A percentile compares a stretch with the other conserved stretches of the same genome.
phyloP scores from a whole-genome alignment of 805 yeast genomes.

The Sugiyamaella boreocaroliniensis region DNA sequence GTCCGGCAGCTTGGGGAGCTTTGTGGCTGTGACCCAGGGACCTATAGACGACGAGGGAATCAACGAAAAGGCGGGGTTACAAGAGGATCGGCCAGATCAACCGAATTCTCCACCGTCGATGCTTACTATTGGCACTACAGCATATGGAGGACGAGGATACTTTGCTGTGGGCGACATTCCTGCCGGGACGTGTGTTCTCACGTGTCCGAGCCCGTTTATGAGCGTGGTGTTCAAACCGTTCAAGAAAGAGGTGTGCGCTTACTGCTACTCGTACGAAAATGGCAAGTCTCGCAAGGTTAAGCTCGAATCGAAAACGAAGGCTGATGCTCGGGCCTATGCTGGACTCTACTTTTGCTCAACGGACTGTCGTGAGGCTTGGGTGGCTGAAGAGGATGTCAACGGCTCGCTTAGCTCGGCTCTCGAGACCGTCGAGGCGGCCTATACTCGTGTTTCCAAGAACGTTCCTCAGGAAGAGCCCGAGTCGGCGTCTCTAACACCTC shows the following conservation, averaged over 20 bases:
- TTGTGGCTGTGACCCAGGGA: background rate
- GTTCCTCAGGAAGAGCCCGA: slow-evolving; percentile 6
- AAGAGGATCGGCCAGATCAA: background rate
- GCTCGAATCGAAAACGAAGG: slow-evolving; percentile 18
- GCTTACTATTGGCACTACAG: slow-evolving; percentile 27
- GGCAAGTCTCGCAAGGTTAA: slow-evolving; percentile 44
- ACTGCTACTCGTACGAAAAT: slow-evolving; percentile 44
- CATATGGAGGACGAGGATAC: slow-evolving; percentile 59
- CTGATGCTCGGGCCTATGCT: slow-evolving; percentile 28
- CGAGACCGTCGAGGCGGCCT: slow-evolving; percentile 35
- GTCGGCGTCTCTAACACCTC: slow-evolving; percentile 5
- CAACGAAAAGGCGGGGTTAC: too few species aligned
- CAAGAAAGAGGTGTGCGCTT: slow-evolving; percentile 55
- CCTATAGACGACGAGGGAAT: background rate
- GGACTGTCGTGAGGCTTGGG: slow-evolving; percentile 38
- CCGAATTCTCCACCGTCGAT: background rate
- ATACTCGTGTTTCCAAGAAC: slow-evolving; percentile 1
- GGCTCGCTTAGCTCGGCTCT: slow-evolving; percentile 33
- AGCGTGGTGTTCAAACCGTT: slow-evolving; percentile 45
- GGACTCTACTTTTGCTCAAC: slow-evolving; percentile 52
- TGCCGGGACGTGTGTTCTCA: slow-evolving; percentile 37
- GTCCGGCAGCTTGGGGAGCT: background rate
- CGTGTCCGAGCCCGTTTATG: slow-evolving; percentile 40
- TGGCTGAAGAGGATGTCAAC: slow-evolving; percentile 30
- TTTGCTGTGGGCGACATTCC: slow-evolving; percentile 41